Evolutionary conservation across 163 green algal species (phyloP), one percentile per base, ranked within the genome.

Genomic region (Scenedesmus sp.): DNA sequence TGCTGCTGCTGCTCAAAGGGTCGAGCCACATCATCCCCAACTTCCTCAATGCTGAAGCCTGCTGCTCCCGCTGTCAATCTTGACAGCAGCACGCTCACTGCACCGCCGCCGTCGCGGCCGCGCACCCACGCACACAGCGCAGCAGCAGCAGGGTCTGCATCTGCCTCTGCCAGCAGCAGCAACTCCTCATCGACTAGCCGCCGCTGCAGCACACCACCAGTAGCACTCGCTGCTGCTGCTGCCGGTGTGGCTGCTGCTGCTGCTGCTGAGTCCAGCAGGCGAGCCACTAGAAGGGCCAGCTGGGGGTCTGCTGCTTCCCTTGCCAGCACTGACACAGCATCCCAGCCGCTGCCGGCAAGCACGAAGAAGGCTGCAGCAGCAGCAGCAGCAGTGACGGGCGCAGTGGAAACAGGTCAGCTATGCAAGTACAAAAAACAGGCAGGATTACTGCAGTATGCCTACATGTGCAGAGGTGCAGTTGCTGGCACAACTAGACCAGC

Each of bases 251-350:
- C 77, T 67, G 12, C 73, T 73, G 55, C 87, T 86, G 87, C 57
- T 77, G 87, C 16, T 86, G 87, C 10, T 1, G 8, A 55, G 66
- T 92, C 88, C 16, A 92, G 81, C 88, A 92, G 81, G 3, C 96
- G 92, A 0, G 93, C 93, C 23, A 98, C 87, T 12, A 98, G 92
- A 26, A 98, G 91, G 54, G 97, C 97, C 67, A 99, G 95, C 94
- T 98, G 97, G 0, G 94, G 92, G 89, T 99, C 97, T 0, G 86
- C 86, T 74, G 97, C 90, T 79, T 98, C 97, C 6, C 94, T 88
- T 0, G 93, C 95, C 76, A 95, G 95, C n/a, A 98, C 95, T 0
- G 93, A 94, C 18, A 97, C 91, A 0, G 96, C 96, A 84, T 97
- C 96, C 64, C 60, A 77, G 73, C 15, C 52, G 56, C 86, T 86